Percentiles rank a stretch among this genome's conserved stretches.
Evolutionary conservation across 2,329 filamentous ascomycete genomes (phyloP).

Genomic region (Anthostomella pinea): DNA sequence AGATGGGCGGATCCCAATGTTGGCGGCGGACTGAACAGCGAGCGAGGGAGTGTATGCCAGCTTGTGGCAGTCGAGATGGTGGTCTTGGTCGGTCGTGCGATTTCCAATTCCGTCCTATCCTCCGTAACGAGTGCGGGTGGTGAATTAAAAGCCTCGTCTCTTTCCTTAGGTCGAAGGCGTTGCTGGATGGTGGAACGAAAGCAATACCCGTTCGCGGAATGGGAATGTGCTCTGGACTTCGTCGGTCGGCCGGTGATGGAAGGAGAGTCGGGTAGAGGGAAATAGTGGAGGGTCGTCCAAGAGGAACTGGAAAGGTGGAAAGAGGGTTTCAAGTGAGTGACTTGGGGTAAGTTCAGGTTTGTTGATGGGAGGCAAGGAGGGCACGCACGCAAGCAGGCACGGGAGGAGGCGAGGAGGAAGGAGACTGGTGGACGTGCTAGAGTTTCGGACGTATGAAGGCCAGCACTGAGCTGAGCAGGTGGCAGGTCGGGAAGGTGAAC

Average conservation of each 20-base stretch:
- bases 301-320: too few species aligned
- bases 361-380: too few species aligned
- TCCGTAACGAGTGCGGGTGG: slow-evolving; percentile 12
- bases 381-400: too few species aligned
- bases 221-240: slow-evolving; percentile 13
- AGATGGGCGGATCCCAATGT: neutral
- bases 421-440: too few species aligned
- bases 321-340: too few species aligned
- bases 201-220: slow-evolving; percentile 20
- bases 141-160: slow-evolving; percentile 12
- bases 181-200: slow-evolving; percentile 3
- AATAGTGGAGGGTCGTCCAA: too few species aligned
- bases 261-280: slow-evolving; percentile 2
- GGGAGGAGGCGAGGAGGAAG: too few species aligned
- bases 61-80: neutral
- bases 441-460: too few species aligned
- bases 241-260: slow-evolving; percentile 10
- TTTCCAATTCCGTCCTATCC: slow-evolving; percentile 5
- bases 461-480: too few species aligned
- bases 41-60: slow-evolving; percentile 13
- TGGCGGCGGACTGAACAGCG: slow-evolving; percentile 4
- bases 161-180: slow-evolving; percentile 10
- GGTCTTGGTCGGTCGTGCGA: neutral
- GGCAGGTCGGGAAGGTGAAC: too few species aligned
- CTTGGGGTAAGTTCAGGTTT: too few species aligned